Percentiles rank a stretch among this genome's conserved stretches.
Conservation (phyloP, 495 filamentous ascomycete genomes). For the Penicillium cosmopolitanum region DNA sequence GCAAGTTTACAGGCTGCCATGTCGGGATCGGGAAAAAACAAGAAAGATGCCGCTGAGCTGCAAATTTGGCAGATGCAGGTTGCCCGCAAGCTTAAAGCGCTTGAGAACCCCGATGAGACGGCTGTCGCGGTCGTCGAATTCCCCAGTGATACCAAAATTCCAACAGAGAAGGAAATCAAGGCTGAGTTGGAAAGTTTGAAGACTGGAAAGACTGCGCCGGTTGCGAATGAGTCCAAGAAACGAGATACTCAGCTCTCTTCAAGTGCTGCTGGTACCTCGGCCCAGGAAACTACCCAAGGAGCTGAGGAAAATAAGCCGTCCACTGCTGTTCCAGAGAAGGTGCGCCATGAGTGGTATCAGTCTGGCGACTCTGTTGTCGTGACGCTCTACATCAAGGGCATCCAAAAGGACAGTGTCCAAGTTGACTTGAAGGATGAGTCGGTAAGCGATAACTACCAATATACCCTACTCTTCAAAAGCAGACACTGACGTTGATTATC, state of each 20-base stretch:
- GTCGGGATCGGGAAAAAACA: conserved; percentile 42
- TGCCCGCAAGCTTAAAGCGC: conserved; percentile 49
- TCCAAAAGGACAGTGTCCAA: conserved; percentile 63
- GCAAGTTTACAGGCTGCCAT: conserved; percentile 40
- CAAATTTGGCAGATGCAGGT: conserved; percentile 66
- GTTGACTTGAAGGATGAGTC: conserved; percentile 61
- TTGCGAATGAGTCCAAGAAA: conserved; percentile 14
- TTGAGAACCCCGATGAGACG: conserved; percentile 63
- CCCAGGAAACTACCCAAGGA: neutral
- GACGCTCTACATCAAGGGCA: conserved; percentile 72
- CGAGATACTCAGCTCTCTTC: neutral
- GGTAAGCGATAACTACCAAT: conserved; percentile 32
- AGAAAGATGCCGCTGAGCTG: conserved; percentile 55
- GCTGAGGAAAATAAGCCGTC: neutral
- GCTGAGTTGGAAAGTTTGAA: conserved; percentile 35
- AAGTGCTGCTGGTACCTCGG: neutral
- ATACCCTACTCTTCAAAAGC: neutral
- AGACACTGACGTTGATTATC: conserved; percentile 25
- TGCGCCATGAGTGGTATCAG: conserved; percentile 84
- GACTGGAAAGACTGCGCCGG: conserved; percentile 26
- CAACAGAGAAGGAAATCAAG: conserved; percentile 42
- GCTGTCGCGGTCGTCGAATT: conserved; percentile 63
- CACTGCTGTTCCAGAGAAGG: conserved; percentile 45
- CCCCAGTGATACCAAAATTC: conserved; percentile 57
- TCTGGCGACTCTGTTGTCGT: conserved; percentile 66